Evolutionary conservation across 208 protist genomes (phyloP), one percentile per base, ranked within the genome.

Genomic region (Crithidia thermophila): DNA sequence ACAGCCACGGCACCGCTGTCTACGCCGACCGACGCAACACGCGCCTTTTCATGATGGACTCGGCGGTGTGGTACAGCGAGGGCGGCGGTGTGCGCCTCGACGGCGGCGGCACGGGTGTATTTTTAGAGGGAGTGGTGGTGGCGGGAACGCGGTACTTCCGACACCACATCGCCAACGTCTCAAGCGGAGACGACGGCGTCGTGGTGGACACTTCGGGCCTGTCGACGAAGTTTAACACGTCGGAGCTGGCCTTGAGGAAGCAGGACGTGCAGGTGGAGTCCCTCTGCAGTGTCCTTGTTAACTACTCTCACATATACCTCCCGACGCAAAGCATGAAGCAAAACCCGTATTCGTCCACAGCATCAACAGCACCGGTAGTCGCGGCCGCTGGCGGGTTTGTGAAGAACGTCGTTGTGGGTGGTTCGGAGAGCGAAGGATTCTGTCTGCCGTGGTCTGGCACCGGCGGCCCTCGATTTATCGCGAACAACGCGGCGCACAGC

Each of bases 401-500:
- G 23, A 57, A 51, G 20, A 65, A 67, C 28, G 50, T 61, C 16
- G 62, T 76, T 1, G 77, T 51, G 2, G 71, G 60, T 14, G 79
- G 79, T 7, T 84, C 79, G 40, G 79, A 79, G n/a, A 77, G 79
- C 40, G 79, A 84, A 28, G 79, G 79, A 8, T 72, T 84, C 16
- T 84, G 79, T 45, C 16, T 79, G 21, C 69, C 59, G 37, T 80
- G 66, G 68, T 49, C 57, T 4, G 46, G 67, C 36, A 43, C 40
- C 3, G 46, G 49, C 2, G 51, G 66, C 4, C 4, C 51, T 6
- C 16, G 11, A 6, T 31, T 52, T 0, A 31, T 75, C 0, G 33
- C 18, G 7, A 49, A 53, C 52, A 75, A 75, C 61, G 55, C 55
- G 5, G 74, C 58, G 31, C 79, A 84, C 70, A 77, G 73, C 58